Evolutionary conservation across 2,329 filamentous ascomycete species (phyloP), one percentile per base, ranked within the genome.

Genomic region (Acrodontium crateriforme): DNA sequence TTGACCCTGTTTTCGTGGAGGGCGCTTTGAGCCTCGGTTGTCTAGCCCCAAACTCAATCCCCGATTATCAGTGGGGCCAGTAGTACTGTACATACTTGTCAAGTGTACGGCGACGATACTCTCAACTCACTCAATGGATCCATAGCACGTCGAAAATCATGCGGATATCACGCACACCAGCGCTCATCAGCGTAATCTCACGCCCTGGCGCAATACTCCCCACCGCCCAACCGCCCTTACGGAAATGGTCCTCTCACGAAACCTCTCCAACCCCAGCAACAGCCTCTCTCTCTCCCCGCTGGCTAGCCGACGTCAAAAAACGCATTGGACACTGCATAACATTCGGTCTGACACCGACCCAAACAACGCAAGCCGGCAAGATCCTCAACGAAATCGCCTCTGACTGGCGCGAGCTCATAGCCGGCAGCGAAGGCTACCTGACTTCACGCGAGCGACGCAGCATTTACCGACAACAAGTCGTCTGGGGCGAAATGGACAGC

Each of bases 401-500:
- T 6, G 71, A 82, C 38, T 89, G 82, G 82, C 61, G 78, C 23
- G 69, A 71, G 39, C 56, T 89, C 31, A 56, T 79, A 16, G 78
- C 75, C 0, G 80, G 79, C 1, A 73, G 72, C 32, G 78, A 87
- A 45, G 81, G 82, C 0, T 91, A 74, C 50, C 53, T 89, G 37
- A 79, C 74, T 0, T 67, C 62, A 8, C 60, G 65, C 34, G 64
- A 68, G 40, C 62, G 71, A 27, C 69, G 65, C 24, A 71, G 79
- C 0, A 48, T 87, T 18, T 69, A 71, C 37, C 60, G 65, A 29
- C 74, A 81, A 34, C 63, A 66, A 38, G 75, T 91, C 14, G 73
- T 71, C 0, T 91, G 81, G 82, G 84, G 83, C 16, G 83, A 93
- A 52, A 82, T 84, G 78, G 64, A 72, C 39, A 58, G 53, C 40